Base-by-base conservation (phyloP, 495 filamentous ascomycete species). In the Penicillium arizonense region DNA sequence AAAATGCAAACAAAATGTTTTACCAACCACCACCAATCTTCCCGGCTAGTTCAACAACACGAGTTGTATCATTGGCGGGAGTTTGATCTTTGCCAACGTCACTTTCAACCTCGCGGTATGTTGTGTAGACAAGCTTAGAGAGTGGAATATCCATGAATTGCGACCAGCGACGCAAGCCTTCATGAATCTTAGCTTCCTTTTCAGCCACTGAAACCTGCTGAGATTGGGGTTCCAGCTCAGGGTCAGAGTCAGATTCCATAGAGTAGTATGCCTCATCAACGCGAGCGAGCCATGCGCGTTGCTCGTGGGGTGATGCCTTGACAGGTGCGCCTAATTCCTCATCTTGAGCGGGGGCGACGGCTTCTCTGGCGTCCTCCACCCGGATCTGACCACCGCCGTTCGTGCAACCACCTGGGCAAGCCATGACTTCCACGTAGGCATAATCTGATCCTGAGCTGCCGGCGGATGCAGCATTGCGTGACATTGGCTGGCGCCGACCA, bases 251-350 rank as follows among this genome's bases (percentile, higher is more conserved):
- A 28, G 87, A 87, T 20, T 85, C 82, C 20, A 83, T 89, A 37
- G 91, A 96, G 62, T 87, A 98, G 68, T 97, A 97, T 14, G 91
- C 91, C 71, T 97, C 92, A 57, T 98, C 94, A 16, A 98, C 89
- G 51, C 80, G 81, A 24, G 78, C 82, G 53, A 96, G 69, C 95
- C 93, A 97, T 12, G 86, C 83, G 61, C 87, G 90, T 73, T 96
- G 91, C 56, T 88, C 88, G 65, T 82, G 77, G 10, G 81, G 77
- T 0, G 84, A 85, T 26, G 82, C 80, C 58, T 85, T 85, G 5
- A 72, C 63, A 43, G 61, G 50, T 37, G 49, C 44, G 42, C 69
- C 73, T 36, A 62, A 5, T 12, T 34, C 18, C 9, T 57, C 63
- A 7, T 38, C 40, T 47, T 61, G 58, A n/a, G 59, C 30, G 32